Conservation (phyloP, 2,329 filamentous ascomycete genomes). For the Aspergillus bombycis region DNA sequence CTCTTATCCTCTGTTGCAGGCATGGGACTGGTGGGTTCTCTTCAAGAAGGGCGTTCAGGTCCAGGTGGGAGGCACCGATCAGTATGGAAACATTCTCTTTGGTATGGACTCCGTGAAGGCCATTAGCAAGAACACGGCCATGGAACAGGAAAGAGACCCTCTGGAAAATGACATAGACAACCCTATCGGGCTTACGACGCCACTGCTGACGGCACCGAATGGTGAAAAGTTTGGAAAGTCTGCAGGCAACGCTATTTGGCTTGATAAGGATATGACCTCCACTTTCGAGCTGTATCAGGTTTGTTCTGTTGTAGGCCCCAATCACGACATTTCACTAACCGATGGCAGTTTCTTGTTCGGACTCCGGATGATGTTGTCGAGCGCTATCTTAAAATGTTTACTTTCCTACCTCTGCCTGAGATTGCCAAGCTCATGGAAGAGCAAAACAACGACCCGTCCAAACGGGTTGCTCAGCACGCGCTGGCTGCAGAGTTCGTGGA, state of each 20-base stretch:
- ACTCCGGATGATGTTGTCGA: slow-evolving; percentile 81
- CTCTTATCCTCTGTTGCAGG: slow-evolving; percentile 88
- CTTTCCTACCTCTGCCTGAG: slow-evolving; percentile 74
- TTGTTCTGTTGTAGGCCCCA: slow-evolving; percentile 21
- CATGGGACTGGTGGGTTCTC: slow-evolving; percentile 95
- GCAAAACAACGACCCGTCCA: slow-evolving; percentile 69
- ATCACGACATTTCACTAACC: slow-evolving; percentile 22
- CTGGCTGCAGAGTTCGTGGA: slow-evolving; percentile 82
- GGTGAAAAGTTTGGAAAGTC: slow-evolving; percentile 95
- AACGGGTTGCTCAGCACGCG: slow-evolving; percentile 77
- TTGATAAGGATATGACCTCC: slow-evolving; percentile 78
- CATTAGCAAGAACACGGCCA: slow-evolving; percentile 57
- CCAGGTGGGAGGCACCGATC: slow-evolving; percentile 93
- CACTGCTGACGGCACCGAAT: slow-evolving; percentile 80
- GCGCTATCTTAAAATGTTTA: slow-evolving; percentile 83
- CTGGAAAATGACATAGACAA: slow-evolving; percentile 42
- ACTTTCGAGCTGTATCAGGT: slow-evolving; percentile 82
- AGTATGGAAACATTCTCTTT: slow-evolving; percentile 93
- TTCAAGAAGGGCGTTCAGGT: slow-evolving; percentile 74
- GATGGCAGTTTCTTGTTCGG: slow-evolving; percentile 75
- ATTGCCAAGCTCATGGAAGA: slow-evolving; percentile 70
- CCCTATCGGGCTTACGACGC: slow-evolving; percentile 87
- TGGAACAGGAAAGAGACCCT: slow-evolving; percentile 41
- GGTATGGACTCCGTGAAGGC: slow-evolving; percentile 84
- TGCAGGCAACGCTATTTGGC: slow-evolving; percentile 90